Evolutionary conservation across 108 stramenopile genomes (phyloP).

Genomic region (Nitzschia putrida): DNA sequence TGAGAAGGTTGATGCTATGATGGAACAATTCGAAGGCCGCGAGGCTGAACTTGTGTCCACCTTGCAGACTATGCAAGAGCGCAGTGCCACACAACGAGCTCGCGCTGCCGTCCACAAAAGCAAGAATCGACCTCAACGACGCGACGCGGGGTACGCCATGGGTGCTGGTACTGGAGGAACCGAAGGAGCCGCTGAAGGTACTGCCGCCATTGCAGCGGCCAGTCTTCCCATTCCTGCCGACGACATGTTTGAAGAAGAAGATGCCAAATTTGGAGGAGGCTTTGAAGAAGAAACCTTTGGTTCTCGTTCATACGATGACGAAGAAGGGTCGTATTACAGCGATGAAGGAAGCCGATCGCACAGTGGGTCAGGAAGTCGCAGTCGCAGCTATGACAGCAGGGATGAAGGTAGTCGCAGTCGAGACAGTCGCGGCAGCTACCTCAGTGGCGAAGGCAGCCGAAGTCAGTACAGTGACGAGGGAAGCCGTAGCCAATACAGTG

Average conservation of each 20-base stretch:
- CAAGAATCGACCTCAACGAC: conserved; percentile 38
- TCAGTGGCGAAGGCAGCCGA: conserved; percentile 9
- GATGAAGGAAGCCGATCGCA: conserved; percentile 18
- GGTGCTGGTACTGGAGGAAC: conserved; percentile 18
- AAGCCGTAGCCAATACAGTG: conserved; percentile 7
- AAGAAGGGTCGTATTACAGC: conserved; percentile 11
- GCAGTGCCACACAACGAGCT: conserved; percentile 68
- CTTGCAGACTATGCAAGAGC: conserved; percentile 79
- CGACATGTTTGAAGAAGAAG: conserved; percentile 33
- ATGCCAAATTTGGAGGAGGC: conserved; percentile 27
- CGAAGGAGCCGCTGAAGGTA: conserved; percentile 44
- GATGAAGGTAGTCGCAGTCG: conserved; percentile 5
- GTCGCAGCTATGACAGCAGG: conserved; percentile 17
- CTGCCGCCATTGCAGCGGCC: conserved; percentile 62
- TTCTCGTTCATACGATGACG: conserved; percentile 16
- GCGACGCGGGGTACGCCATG: conserved; percentile 13
- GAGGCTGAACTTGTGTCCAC: conserved; percentile 81
- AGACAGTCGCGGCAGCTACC: conserved; percentile 3
- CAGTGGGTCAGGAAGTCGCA: conserved; percentile 10
- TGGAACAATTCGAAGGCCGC: conserved; percentile 77
- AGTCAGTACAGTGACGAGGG: neutral
- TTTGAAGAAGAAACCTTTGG: conserved; percentile 28
- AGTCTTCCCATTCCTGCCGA: conserved; percentile 46
- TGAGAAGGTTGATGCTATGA: conserved; percentile 80
- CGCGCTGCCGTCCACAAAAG: conserved; percentile 77